Percentiles rank a stretch among this genome's conserved stretches.
Evolutionary conservation across 495 filamentous ascomycete genomes (phyloP).

Genomic region (Paragyromitra xinjiangensis): DNA sequence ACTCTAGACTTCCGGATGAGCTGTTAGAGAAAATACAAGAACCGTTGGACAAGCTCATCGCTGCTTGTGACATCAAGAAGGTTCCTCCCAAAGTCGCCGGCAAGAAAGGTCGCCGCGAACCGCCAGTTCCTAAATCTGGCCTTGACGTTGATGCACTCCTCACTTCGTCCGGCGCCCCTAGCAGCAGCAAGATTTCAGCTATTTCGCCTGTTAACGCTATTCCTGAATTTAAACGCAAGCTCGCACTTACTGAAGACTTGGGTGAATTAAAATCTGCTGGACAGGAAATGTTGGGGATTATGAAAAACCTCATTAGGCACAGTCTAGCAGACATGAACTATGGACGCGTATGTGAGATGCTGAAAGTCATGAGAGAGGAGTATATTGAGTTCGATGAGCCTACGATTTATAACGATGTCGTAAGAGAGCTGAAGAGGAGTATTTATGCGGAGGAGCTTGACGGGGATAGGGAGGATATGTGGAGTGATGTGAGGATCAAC

Average conservation of each 20-base stretch:
- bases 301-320: conserved; percentile 72
- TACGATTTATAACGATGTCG: conserved; percentile 76
- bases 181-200: conserved; percentile 63
- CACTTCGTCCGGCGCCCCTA: conserved; percentile 5
- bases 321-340: conserved; percentile 81
- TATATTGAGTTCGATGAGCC: conserved; percentile 80
- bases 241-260: conserved; percentile 69
- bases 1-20: conserved; percentile 75
- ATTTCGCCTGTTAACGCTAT: conserved; percentile 84
- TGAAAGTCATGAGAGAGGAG: conserved; percentile 81
- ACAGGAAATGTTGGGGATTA: conserved; percentile 76
- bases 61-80: conserved; percentile 84
- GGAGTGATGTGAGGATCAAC: conserved; percentile 73
- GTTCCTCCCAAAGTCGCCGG: conserved; percentile 87
- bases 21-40: conserved; percentile 66
- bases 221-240: conserved; percentile 87
- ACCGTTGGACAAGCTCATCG: conserved; percentile 69
- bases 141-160: conserved; percentile 68
- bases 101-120: conserved; percentile 72
- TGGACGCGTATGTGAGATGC: conserved; percentile 74
- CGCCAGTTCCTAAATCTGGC: conserved; percentile 86
- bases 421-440: conserved; percentile 75
- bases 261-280: conserved; percentile 72
- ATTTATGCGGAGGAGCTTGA: conserved; percentile 75
- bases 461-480: conserved; percentile 84